phyloP scores from a whole-genome alignment of 805 yeast genomes.

The Yarrowia deformans region DNA sequence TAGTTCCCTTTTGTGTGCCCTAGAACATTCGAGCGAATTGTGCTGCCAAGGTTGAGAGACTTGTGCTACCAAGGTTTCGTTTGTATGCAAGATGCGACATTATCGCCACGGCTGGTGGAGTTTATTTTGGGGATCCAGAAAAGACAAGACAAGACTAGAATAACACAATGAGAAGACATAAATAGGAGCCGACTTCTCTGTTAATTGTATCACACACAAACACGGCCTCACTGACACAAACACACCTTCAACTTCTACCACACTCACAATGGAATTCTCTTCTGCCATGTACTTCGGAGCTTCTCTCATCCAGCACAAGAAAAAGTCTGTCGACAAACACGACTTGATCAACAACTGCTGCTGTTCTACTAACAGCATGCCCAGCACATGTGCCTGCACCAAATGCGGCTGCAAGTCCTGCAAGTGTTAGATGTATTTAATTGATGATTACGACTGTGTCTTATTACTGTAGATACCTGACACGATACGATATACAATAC shows the following conservation, averaged over 20 bases:
- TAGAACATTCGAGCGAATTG: neutral
- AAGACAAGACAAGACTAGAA: too few species aligned
- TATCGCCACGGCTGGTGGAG: neutral
- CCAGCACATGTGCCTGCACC: neutral
- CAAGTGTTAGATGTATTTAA: constrained; percentile 1
- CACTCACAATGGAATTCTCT: constrained; percentile 2
- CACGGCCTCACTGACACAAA: too few species aligned
- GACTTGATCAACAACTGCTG: constrained; percentile 2
- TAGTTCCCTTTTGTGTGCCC: neutral
- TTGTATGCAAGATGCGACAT: constrained; percentile 10
- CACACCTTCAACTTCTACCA: neutral
- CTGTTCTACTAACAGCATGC: neutral
- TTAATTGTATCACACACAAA: neutral
- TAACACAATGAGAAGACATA: neutral
- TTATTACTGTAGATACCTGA: too few species aligned
- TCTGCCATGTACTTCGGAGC: neutral
- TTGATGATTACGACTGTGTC: too few species aligned
- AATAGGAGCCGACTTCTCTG: neutral
- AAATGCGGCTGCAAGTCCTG: constrained; percentile 3
- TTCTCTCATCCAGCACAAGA: constrained; percentile 3
- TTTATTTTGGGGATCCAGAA: neutral
- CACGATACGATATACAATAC: too few species aligned
- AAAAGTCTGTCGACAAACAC: neutral
- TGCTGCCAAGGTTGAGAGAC: constrained; percentile 2
- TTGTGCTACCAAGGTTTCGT: neutral